Evolutionary conservation across 2,329 filamentous ascomycete genomes (phyloP), one percentile per base, ranked within the genome.

Genomic region (Ceratocystis colombiana): DNA sequence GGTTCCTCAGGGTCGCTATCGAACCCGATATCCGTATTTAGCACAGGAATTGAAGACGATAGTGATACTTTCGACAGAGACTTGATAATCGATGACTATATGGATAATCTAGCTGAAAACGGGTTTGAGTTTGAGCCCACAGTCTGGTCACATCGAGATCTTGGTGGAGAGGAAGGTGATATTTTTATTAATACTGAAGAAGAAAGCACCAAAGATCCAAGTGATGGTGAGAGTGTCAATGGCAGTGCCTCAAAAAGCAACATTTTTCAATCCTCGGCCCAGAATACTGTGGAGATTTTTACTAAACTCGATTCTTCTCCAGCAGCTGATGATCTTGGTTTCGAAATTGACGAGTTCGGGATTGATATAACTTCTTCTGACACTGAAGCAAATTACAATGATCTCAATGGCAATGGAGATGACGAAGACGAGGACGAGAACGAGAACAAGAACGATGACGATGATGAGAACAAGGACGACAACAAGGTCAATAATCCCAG

Each of bases 251-350:
- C 20, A 28, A 46, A 62, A 53, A 53, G n/a, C 10, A 20, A 10
- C 7, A 6, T 20, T 53, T n/a, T 25, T 8, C n/a, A 53, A 53
- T 8, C 17, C 28, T 7, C 50, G 37, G 3, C 37, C 12, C 37
- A 41, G 12, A 41, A 41, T 41, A 41, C 12, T 15, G 10, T 15
- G 37, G 37, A 41, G 3, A 41, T 12, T 41, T 41, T 15, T 5
- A 41, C 10, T 41, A 41, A 41, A 53, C 15, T 53, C 20, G 44
- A 59, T 12, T n/a, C n/a, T 7, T 12, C 20, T 12, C 30, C 37
- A 12, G 48, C 55, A 3, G 63, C 57, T 1, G 88, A 91, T 70
- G 91, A 90, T 70, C 85, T 90, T 71, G 80, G 82, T 59, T 89
- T 90, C 68, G 79, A 89, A 71, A 17, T 30, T 10, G 57, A 57